Base-by-base conservation (phyloP, 305 asterid species). In the Fraxinus xanthoxyloides region DNA sequence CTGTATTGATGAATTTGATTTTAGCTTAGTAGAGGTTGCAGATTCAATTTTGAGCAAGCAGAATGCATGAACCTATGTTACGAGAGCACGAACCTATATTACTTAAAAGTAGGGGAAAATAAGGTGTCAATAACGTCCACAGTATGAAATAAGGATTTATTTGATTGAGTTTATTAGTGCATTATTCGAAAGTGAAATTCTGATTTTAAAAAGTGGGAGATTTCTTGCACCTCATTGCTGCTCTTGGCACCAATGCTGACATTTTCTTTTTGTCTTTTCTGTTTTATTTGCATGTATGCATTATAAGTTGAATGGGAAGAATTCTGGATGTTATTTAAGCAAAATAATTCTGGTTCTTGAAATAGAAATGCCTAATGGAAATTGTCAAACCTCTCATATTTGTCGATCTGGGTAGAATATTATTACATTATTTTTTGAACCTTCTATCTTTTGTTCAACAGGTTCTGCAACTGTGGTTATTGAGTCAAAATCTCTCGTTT, bases 401-500 rank as follows among this genome's bases (percentile, higher is more conserved):
- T 54, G 5, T 51, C 21, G 4, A 21, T 35, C 36, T 17, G 17
- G 26, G 12, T 13, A n/a, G 21, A 19, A 75, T 8, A 40, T 38
- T 40, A 9, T 15, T 59, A n/a, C 12, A 67, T 7, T 9, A 23
- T 40, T 5, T 30, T 13, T 24, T 36, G 75, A 54, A 81, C 31
- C 40, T 75, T 34, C 48, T 9, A 19, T n/a, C 79, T 46, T 56
- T 23, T 61, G 3, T 78, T 35, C 72, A 32, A 12, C 87, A 95
- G 98, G 92, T 92, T 78, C 91, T 95, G 72, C 85, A 51, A 65
- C 48, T 92, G 36, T 95, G 98, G 98, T 81, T 93, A 38, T 74
- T 90, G 81, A 88, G 87, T 84, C 98, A 94, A 85, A 92, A 92
- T 40, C 79, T 95, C 59, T 92, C 98, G 0, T 94, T 94, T 82